These are phyloP conservation scores for Exophiala mesophila DNA, from an alignment of 2,329 filamentous ascomycete genomes.

Conservation along the genomic window DNA sequence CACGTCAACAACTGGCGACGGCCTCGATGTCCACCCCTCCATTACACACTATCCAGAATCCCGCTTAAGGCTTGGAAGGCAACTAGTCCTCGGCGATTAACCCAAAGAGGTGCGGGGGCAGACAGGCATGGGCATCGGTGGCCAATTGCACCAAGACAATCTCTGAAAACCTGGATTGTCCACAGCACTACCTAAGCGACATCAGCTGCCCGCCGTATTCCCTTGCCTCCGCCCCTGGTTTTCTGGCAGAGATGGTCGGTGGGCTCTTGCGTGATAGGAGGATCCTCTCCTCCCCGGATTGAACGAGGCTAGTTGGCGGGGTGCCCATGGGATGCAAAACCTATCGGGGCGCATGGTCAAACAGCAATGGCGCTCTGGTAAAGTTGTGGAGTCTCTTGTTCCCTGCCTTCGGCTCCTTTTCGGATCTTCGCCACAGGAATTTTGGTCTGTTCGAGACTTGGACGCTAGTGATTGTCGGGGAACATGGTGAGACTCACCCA, in stretches of 20 bases:
- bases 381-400: neutral
- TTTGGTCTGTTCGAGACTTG: neutral
- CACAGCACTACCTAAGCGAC: neutral
- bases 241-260: neutral
- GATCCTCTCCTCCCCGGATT: slow-evolving; percentile 11
- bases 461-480: neutral
- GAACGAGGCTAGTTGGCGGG: slow-evolving; percentile 9
- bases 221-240: neutral
- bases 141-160: neutral
- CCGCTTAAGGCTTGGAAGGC: neutral
- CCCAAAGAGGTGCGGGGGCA: neutral
- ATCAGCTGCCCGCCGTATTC: slow-evolving; percentile 1
- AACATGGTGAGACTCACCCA: neutral
- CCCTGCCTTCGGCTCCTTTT: slow-evolving; percentile 2
- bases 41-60: neutral
- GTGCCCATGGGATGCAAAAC: slow-evolving; percentile 3
- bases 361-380: too few species aligned
- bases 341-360: neutral
- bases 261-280: slow-evolving; percentile 2
- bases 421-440: neutral
- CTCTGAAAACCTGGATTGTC: neutral
- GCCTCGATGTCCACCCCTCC: too few species aligned
- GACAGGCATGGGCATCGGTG: neutral
- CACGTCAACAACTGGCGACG: too few species aligned
- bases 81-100: neutral